phyloP scores from a whole-genome alignment of 192 early-diverging fungal species.

The Gryganskiella cystojenkinii region DNA sequence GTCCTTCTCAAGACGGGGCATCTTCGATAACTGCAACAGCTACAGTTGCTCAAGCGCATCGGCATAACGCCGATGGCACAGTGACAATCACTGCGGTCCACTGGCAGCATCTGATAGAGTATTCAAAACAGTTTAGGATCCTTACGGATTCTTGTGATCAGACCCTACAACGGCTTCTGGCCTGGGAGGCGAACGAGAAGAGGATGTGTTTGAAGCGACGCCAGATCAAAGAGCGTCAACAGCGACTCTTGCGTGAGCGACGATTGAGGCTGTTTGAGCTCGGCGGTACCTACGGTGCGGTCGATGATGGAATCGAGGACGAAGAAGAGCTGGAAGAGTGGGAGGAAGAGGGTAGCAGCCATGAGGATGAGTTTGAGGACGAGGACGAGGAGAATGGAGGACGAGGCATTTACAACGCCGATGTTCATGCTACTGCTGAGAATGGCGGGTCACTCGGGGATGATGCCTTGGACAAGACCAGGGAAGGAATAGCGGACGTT shows the following conservation, averaged over 20 bases:
- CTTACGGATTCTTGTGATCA: constrained; percentile 10
- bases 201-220: not conserved
- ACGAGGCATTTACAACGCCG: not conserved
- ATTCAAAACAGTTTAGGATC: not conserved
- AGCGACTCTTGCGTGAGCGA: not conserved
- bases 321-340: constrained; percentile 18
- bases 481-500: not conserved
- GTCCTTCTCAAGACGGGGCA: not conserved
- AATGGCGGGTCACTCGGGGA: no score
- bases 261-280: not conserved
- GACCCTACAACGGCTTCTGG: constrained; percentile 1
- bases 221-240: not conserved
- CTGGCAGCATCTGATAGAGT: constrained; percentile 16
- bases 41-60: not conserved
- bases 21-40: not conserved
- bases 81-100: constrained; percentile 3
- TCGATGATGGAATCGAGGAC: constrained; percentile 22
- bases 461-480: not conserved
- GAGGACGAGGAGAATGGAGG: not conserved
- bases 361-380: not conserved
- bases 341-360: constrained; percentile 2
- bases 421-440: no score
- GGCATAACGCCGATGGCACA: constrained; percentile 2
- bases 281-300: constrained; percentile 5
- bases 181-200: constrained; percentile 7